Evolutionary conservation across 1,284 basidiomycete genomes (phyloP).

Genomic region (Cutaneotrichosporon mucoides): DNA sequence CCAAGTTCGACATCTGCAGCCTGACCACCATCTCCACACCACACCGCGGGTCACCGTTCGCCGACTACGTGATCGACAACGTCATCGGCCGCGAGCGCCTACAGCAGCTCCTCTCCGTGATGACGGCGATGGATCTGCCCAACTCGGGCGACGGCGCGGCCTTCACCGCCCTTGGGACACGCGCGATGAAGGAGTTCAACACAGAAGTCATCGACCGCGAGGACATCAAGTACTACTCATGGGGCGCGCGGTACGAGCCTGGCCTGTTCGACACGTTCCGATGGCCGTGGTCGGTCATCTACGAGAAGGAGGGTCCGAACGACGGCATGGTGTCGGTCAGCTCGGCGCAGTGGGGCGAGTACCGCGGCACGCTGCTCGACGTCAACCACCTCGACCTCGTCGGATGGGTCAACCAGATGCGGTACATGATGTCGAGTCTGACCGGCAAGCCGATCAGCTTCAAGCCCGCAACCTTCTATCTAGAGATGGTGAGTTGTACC

Average conservation of each 20-base stretch:
- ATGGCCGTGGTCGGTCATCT: conserved; percentile 75
- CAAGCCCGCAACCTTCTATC: conserved; percentile 81
- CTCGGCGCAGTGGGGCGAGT: conserved; percentile 79
- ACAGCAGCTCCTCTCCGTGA: conserved; percentile 50
- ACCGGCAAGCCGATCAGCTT: conserved; percentile 84
- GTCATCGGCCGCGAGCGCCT: conserved; percentile 59
- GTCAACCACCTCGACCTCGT: conserved; percentile 88
- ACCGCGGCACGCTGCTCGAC: conserved; percentile 69
- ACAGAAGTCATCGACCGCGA: conserved; percentile 70
- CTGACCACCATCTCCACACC: conserved; percentile 90
- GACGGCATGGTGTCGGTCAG: conserved; percentile 90
- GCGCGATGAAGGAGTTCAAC: conserved; percentile 84
- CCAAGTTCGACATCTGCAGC: conserved; percentile 61
- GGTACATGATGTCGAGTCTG: conserved; percentile 81
- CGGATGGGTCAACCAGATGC: conserved; percentile 53
- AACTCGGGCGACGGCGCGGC: conserved; percentile 86
- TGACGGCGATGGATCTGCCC: conserved; percentile 66
- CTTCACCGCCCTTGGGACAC: conserved; percentile 79
- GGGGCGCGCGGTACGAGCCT: conserved; percentile 85
- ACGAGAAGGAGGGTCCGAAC: conserved; percentile 88
- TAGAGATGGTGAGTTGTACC: conserved; percentile 58
- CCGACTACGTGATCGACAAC: conserved; percentile 82
- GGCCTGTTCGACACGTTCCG: conserved; percentile 83
- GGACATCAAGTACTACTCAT: conserved; percentile 81
- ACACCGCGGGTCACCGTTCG: conserved; percentile 88